phyloP scores from a whole-genome alignment of 2,329 filamentous ascomycete species.

The Xylaria arbuscula region DNA sequence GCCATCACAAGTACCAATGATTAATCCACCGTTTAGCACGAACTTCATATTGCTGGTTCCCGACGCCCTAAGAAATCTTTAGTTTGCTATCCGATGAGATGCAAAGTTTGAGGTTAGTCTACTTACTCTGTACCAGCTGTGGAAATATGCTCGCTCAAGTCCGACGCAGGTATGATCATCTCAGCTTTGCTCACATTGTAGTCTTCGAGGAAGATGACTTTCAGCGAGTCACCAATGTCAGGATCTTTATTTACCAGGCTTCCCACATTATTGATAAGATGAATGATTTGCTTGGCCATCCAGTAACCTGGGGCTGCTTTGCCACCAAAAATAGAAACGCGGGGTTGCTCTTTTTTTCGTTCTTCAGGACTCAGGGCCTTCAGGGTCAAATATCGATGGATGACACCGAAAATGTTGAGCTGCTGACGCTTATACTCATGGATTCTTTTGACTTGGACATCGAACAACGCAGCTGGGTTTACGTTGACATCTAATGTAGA shows the following conservation, averaged over 20 bases:
- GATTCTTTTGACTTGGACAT: constrained; percentile 98
- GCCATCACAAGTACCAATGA: constrained; percentile 97
- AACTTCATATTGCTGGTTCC: constrained; percentile 99
- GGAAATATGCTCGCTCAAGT: constrained; percentile 98
- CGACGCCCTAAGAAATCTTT: constrained; percentile 60
- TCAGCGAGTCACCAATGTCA: constrained; percentile 92
- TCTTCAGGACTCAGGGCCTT: constrained; percentile 87
- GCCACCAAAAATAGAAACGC: constrained; percentile 96
- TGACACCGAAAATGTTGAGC: constrained; percentile 98
- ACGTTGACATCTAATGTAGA: constrained; percentile 81
- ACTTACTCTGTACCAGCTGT: constrained; percentile 91
- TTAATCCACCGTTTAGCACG: constrained; percentile 94
- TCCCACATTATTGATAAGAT: constrained; percentile 93
- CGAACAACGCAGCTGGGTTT: constrained; percentile 89
- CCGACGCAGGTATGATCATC: constrained; percentile 92
- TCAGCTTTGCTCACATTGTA: constrained; percentile 99
- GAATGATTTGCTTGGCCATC: constrained; percentile 99
- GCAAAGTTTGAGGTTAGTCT: not conserved
- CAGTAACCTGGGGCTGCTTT: constrained; percentile 99
- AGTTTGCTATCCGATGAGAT: constrained; percentile 24
- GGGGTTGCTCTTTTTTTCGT: constrained; percentile 84
- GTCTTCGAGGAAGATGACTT: constrained; percentile 97
- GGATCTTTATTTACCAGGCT: constrained; percentile 90
- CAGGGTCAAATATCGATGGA: constrained; percentile 90
- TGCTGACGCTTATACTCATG: constrained; percentile 99